Conservation (phyloP, 2,329 filamentous ascomycete genomes). For the Cercospora sp. region DNA sequence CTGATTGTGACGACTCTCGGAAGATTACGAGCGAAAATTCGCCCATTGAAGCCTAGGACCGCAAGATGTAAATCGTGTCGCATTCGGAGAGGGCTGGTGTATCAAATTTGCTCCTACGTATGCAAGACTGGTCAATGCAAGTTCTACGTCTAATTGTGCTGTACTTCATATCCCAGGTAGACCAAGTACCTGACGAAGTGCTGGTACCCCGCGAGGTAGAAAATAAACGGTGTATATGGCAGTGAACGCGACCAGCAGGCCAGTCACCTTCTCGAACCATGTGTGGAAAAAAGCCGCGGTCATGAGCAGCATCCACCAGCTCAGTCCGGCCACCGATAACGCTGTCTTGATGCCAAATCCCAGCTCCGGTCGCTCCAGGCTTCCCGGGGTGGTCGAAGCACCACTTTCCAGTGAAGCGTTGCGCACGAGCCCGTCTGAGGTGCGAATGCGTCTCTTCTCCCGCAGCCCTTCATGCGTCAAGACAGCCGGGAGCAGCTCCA, state of each 20-base stretch:
- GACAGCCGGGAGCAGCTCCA: slow-evolving; percentile 71
- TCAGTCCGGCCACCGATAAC: slow-evolving; percentile 64
- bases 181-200: slow-evolving; percentile 45
- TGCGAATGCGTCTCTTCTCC: slow-evolving; percentile 67
- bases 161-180: slow-evolving; percentile 46
- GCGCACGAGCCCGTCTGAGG: slow-evolving; percentile 63
- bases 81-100: background rate
- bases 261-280: slow-evolving; percentile 84
- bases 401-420: slow-evolving; percentile 46
- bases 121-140: background rate
- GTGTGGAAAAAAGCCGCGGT: slow-evolving; percentile 98
- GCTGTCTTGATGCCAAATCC: slow-evolving; percentile 56
- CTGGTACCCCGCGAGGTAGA: slow-evolving; percentile 47
- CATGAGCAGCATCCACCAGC: slow-evolving; percentile 97
- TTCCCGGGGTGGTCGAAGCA: slow-evolving; percentile 43
- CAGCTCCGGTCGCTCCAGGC: slow-evolving; percentile 26
- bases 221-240: slow-evolving; percentile 52
- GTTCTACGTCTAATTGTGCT: background rate
- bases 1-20: background rate
- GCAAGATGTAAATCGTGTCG: background rate
- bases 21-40: background rate
- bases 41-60: background rate
- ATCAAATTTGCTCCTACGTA: background rate
- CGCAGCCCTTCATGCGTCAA: slow-evolving; percentile 48
- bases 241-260: slow-evolving; percentile 49